Evolutionary conservation across 306 rosid species (phyloP).

Genomic region (Inga leiocalycina): DNA sequence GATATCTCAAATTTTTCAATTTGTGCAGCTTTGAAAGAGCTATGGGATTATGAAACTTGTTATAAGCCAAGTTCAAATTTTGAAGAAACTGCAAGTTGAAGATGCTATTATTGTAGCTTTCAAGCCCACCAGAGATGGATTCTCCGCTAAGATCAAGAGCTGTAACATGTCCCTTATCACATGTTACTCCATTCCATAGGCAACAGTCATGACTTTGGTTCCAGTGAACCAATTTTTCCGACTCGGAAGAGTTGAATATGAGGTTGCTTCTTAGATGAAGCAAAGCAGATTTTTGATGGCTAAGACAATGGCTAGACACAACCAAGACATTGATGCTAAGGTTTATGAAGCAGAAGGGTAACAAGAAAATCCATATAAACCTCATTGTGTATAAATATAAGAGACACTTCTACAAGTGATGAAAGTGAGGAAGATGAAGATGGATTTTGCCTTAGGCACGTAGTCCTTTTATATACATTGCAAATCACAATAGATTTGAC

Average conservation of each 20-base stretch:
- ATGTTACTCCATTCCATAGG: slow-evolving; percentile 44
- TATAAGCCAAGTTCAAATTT: slow-evolving; percentile 22
- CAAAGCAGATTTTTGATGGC: not conserved
- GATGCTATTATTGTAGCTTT: not conserved
- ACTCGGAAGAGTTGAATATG: not conserved
- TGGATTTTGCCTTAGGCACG: not conserved
- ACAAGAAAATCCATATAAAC: not conserved
- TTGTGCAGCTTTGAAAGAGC: slow-evolving; percentile 28
- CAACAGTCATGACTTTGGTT: slow-evolving; percentile 20
- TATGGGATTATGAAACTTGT: not conserved
- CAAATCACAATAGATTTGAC: not conserved
- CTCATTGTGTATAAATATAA: not conserved
- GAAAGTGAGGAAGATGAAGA: not conserved
- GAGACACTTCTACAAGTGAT: not conserved
- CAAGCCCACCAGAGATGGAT: not conserved
- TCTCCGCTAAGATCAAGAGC: slow-evolving; percentile 1
- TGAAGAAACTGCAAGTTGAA: not conserved
- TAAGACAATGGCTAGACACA: not conserved
- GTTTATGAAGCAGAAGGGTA: not conserved
- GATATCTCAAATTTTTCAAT: slow-evolving; percentile 30
- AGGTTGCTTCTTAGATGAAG: not conserved
- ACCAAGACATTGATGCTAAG: not conserved
- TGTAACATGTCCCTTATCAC: slow-evolving; percentile 3
- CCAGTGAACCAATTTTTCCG: slow-evolving; percentile 37
- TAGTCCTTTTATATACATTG: not conserved